Evolutionary conservation across 306 rosid species (phyloP), one percentile per base, ranked within the genome.

Genomic region (Sicyos baderoa): DNA sequence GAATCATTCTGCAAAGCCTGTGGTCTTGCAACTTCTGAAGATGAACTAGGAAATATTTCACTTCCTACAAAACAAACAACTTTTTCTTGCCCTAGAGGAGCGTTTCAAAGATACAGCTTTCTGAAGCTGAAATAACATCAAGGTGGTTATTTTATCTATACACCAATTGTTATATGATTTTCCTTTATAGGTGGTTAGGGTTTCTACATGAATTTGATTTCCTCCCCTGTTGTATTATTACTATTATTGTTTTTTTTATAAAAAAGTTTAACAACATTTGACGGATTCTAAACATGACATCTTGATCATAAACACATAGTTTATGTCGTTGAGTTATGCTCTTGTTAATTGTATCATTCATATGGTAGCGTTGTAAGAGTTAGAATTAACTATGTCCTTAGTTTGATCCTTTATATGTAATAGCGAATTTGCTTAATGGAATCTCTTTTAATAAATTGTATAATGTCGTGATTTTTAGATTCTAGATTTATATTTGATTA

Each of bases 61-160:
- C 79, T 93, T 60, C 87, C 89, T 29, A 81, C 87, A 71, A 93
- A 89, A 82, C 98, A 93, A 76, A 74, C 84, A 23, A 86, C 91
- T 19, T 88, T 86, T 72, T 71, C 72, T 64, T 74, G 70, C 61
- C 96, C 97, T 51, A 88, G 84, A 75, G 85, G 55, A 15, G 84
- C 76, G 78, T 83, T 82, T 73, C 84, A 74, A 47, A 73, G 75
- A 71, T 81, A 78, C 76, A 71, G 79, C 65, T 82, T 87, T 76
- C 54, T 70, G 73, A 90, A 91, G 66, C 77, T 79, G 76, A 84
- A 83, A 74, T 74, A 78, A 66, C 83, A 79, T 74, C 86, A 54
- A 14, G 37, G 53, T 64, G 52, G 10, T 40, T 40, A 40, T 40
- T 7, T 17, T 17, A 10, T 62, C n/a, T 9, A 4, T 40, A 40